Conservation (phyloP, 1,139 yeast species). For the Magnusiomyces tetraspermus region DNA sequence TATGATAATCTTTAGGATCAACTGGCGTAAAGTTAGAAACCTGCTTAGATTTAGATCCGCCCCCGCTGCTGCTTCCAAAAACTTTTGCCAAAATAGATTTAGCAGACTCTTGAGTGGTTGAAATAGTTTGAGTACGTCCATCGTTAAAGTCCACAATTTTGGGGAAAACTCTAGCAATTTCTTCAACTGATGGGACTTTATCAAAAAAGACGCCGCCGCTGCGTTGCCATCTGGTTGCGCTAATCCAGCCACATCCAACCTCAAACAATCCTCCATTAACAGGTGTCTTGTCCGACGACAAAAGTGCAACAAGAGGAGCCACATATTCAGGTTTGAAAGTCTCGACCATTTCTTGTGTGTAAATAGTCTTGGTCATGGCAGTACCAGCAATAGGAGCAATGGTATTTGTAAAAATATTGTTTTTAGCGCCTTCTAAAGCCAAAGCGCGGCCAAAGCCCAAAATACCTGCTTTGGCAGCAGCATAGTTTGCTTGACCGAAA, state of each 20-base stretch:
- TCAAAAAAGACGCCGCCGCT: conserved; percentile 73
- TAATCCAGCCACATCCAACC: conserved; percentile 90
- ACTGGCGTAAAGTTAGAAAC: conserved; percentile 5
- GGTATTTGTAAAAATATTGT: conserved; percentile 65
- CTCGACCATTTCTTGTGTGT: conserved; percentile 68
- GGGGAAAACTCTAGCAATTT: conserved; percentile 56
- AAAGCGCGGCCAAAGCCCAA: conserved; percentile 76
- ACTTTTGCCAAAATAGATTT: conserved; percentile 67
- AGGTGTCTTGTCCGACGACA: conserved; percentile 66
- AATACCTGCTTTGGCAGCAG: conserved; percentile 87
- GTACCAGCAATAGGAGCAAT: conserved; percentile 98
- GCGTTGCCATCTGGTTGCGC: conserved; percentile 92
- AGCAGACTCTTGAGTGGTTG: conserved; percentile 64
- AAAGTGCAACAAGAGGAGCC: conserved; percentile 77
- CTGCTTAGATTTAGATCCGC: background rate
- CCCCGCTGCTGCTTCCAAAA: conserved; percentile 40
- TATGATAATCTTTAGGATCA: conserved; percentile 24
- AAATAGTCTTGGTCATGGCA: conserved; percentile 86
- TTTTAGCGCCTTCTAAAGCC: conserved; percentile 82
- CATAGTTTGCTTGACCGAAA: conserved; percentile 95
- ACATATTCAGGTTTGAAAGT: conserved; percentile 82
- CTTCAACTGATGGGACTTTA: conserved; percentile 52
- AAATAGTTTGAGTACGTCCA: conserved; percentile 49
- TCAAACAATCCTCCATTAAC: conserved; percentile 60
- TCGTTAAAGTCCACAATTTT: conserved; percentile 56